A percentile compares a stretch with the other conserved stretches of the same genome.
These are phyloP conservation scores for Dittrichia graveolens DNA, from an alignment of 129 eudicot species.

Conservation along the genomic window DNA sequence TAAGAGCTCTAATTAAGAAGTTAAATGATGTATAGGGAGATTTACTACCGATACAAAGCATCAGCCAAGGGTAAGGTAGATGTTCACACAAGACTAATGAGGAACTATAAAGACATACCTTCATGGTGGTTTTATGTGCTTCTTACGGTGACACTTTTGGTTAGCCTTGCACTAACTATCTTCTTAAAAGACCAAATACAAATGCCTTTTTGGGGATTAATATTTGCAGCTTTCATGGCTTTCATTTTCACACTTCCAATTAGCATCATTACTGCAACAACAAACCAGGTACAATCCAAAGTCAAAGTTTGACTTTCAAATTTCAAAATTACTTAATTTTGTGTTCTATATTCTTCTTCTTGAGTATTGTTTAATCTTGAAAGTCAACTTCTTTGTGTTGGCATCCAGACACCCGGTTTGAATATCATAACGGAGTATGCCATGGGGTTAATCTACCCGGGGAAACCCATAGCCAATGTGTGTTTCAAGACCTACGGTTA, in stretches of 20 bases:
- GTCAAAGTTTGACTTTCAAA: neutral
- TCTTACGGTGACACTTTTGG: conserved; percentile 44
- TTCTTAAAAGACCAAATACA: conserved; percentile 66
- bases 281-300: conserved; percentile 55
- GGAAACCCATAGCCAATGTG: conserved; percentile 86
- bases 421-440: conserved; percentile 81
- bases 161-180: conserved; percentile 58
- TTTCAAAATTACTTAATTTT: neutral
- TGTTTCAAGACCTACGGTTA: conserved; percentile 93
- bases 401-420: conserved; percentile 75
- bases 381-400: neutral
- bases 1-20: neutral
- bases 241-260: conserved; percentile 73
- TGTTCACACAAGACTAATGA: conserved; percentile 80
- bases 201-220: conserved; percentile 80
- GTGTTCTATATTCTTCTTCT: too few relatives aligned
- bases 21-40: conserved; percentile 38
- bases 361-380: neutral
- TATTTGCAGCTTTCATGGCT: conserved; percentile 56
- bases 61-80: conserved; percentile 53
- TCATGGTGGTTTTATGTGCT: conserved; percentile 68
- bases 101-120: conserved; percentile 68
- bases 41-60: conserved; percentile 53
- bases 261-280: conserved; percentile 85
- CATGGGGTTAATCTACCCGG: conserved; percentile 76